Evolutionary conservation across 1,284 basidiomycete genomes (phyloP).

Genomic region (Xanthoconium separans): DNA sequence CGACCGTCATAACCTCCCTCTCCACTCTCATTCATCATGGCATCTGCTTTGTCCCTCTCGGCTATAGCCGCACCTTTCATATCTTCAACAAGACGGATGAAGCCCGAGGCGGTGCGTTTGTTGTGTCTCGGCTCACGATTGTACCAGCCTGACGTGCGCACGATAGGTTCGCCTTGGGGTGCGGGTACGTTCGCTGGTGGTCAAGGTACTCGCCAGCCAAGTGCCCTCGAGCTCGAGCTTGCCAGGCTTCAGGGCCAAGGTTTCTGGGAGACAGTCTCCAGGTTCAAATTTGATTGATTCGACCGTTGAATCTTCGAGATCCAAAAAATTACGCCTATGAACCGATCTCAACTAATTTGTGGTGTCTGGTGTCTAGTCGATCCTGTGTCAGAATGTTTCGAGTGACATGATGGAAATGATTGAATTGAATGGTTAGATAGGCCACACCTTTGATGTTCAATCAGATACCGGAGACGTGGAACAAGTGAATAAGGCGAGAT

Average conservation of each 20-base stretch:
- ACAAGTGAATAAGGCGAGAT: too few species aligned
- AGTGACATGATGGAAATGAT: not conserved
- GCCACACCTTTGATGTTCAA: too few species aligned
- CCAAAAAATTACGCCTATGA: not conserved
- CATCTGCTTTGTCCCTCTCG: conserved; percentile 52
- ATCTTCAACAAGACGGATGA: conserved; percentile 41
- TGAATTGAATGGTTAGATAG: too few species aligned
- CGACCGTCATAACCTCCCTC: conserved; percentile 48
- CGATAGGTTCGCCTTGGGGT: conserved; percentile 40
- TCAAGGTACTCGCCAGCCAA: conserved; percentile 48
- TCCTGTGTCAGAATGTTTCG: not conserved
- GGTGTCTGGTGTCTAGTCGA: not conserved
- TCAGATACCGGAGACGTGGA: too few species aligned
- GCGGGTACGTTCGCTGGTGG: conserved; percentile 48
- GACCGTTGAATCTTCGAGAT: not conserved
- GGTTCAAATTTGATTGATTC: not conserved
- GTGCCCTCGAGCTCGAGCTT: conserved; percentile 44
- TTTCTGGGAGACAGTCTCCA: conserved; percentile 31
- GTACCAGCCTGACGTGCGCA: not conserved
- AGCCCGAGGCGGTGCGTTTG: conserved; percentile 41
- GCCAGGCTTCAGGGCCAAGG: conserved; percentile 44
- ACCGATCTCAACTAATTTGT: not conserved
- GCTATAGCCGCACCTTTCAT: conserved; percentile 40
- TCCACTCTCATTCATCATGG: conserved; percentile 59
- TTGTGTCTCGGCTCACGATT: too few species aligned